Evolutionary conservation across 352 stramenopile species (phyloP).

Genomic region (Phytopythium litorale): DNA sequence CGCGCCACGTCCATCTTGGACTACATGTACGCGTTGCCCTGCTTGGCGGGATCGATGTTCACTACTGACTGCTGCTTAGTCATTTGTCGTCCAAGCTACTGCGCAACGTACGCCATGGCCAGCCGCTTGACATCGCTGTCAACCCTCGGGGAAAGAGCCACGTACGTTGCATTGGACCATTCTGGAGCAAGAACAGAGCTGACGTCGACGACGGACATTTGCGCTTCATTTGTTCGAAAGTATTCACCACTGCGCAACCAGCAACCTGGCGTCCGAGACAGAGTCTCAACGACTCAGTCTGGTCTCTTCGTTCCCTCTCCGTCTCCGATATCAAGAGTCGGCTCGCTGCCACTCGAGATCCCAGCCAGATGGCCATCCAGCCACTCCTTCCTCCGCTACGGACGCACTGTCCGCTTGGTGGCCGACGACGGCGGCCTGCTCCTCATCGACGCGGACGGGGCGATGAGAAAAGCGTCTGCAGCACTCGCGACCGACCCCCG

Average conservation of each 20-base stretch:
- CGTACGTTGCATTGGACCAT: background rate
- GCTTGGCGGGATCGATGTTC: background rate
- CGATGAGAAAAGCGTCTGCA: conserved; percentile 23
- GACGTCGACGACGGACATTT: background rate
- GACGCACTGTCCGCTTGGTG: conserved; percentile 30
- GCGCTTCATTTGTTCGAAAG: background rate
- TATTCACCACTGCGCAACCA: background rate
- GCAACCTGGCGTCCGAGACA: background rate
- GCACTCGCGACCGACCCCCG: conserved; percentile 20
- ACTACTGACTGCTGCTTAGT: conserved; percentile 15
- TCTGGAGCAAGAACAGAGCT: background rate
- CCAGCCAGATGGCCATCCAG: background rate
- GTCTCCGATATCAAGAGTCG: background rate
- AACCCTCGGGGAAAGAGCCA: background rate
- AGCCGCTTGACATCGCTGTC: conserved; percentile 39
- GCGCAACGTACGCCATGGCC: conserved; percentile 55
- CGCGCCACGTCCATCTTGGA: conserved; percentile 49
- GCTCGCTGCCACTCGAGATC: background rate
- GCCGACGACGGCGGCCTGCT: conserved; percentile 35
- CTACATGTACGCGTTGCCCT: conserved; percentile 49
- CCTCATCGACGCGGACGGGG: conserved; percentile 30
- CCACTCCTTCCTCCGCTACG: conserved; percentile 24
- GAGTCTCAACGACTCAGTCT: background rate
- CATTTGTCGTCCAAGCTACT: conserved; percentile 47
- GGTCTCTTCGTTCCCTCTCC: background rate